Percentiles rank a stretch among this genome's conserved stretches.
These are phyloP conservation scores for Nakazawaea ambrosiae DNA, from an alignment of 805 yeast genomes.

Conservation along the genomic window DNA sequence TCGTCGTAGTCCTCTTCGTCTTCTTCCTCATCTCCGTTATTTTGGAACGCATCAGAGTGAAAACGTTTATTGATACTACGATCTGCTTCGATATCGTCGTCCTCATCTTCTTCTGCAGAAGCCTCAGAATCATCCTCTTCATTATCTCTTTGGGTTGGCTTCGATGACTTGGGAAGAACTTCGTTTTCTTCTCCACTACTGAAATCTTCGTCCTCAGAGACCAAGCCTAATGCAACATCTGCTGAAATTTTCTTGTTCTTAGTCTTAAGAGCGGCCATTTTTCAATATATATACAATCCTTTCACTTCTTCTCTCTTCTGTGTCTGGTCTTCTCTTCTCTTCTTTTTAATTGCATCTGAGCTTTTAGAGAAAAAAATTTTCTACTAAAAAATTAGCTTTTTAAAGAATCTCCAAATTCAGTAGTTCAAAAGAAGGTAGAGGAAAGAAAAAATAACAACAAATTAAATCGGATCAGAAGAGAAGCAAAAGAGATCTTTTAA, in stretches of 20 bases:
- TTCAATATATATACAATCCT: too few relatives aligned
- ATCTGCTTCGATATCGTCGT: slow-evolving; percentile 11
- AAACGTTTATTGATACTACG: slow-evolving; percentile 4
- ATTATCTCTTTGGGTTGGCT: background rate
- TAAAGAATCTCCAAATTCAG: too few relatives aligned
- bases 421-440: too few relatives aligned
- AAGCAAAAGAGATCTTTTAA: too few relatives aligned
- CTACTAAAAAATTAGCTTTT: too few relatives aligned
- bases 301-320: too few relatives aligned
- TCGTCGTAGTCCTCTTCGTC: slow-evolving; percentile 14
- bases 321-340: too few relatives aligned
- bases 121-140: slow-evolving; percentile 10
- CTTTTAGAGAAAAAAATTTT: too few relatives aligned
- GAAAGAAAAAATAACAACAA: too few relatives aligned
- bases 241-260: slow-evolving; percentile 4
- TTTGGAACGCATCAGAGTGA: slow-evolving; percentile 8
- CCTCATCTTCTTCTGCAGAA: slow-evolving; percentile 16
- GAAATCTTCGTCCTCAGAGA: slow-evolving; percentile 2
- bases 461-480: too few relatives aligned
- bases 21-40: slow-evolving; percentile 18
- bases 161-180: background rate
- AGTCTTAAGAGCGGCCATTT: too few relatives aligned
- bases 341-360: too few relatives aligned
- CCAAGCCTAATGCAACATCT: slow-evolving; percentile 10
- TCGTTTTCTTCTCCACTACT: background rate